Base-by-base conservation (phyloP, 768 basidiomycete genomes). In the Lactarius quietus region DNA sequence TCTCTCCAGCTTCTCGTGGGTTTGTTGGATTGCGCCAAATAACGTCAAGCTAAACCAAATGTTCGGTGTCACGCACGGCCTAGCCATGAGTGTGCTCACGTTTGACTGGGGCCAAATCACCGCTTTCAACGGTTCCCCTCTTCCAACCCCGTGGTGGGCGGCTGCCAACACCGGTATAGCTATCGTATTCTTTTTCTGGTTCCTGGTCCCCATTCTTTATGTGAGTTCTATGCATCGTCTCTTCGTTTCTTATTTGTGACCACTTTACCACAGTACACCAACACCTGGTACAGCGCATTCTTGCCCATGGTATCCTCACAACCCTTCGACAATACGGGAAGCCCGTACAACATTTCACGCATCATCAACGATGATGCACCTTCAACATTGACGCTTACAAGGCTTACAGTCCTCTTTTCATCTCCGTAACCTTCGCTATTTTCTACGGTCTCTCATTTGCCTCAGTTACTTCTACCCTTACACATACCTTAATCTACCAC, bases 71-170 rank as follows among this genome's bases (percentile, higher is more conserved):
- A 69, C 70, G 23, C 56, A 53, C 52, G 70, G 71, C 33, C 67
- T 74, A 12, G 72, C 73, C n/a, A 90, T 91, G 87, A 85, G 86
- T 69, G 72, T 90, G 63, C 74, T 98, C 64, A 96, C 94, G 1
- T 97, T 97, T 74, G 95, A 98, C 76, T 98, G 95, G 95, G 82
- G 76, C 14, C 83, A 91, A 72, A 85, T 91, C 57, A 70, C 82
- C 20, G 56, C 59, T 17, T 90, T 83, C 82, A 82, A 86, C 61
- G 84, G 83, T 6, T 85, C 85, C 35, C 90, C 90, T 20, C 65
- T 66, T 26, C 20, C 55, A 15, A 35, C 39, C 3, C 65, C 65
- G 6, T 66, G 96, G 96, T 98, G 96, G 96, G 95, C 95, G 3
- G 84, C 92, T 74, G 90, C 89, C 26, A 94, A 98, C 74, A 70